Evolutionary conservation across 371 early-diverging fungal species (phyloP).

Genomic region (Mucor ambiguus): DNA sequence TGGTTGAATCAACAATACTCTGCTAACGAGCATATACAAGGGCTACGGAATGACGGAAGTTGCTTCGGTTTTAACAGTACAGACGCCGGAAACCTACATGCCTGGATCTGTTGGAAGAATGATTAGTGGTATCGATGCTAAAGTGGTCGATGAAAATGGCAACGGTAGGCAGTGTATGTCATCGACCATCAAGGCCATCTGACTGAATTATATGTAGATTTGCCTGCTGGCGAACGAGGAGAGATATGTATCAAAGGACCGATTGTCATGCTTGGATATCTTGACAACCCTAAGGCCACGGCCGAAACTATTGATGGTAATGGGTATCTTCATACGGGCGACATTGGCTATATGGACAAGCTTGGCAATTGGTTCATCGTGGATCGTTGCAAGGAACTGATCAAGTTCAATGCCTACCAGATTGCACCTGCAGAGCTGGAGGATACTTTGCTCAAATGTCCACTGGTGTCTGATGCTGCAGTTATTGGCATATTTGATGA

Average conservation of each 20-base stretch:
- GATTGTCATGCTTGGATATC: conserved; percentile 72
- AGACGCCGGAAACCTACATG: conserved; percentile 60
- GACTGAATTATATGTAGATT: conserved; percentile 18
- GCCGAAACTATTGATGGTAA: conserved; percentile 54
- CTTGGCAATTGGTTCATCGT: conserved; percentile 60
- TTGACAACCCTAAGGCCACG: conserved; percentile 64
- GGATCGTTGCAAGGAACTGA: conserved; percentile 63
- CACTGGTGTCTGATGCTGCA: conserved; percentile 69
- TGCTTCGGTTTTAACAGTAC: conserved; percentile 31
- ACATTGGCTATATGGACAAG: conserved; percentile 63
- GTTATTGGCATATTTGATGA: conserved; percentile 62
- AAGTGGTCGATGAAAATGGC: conserved; percentile 9
- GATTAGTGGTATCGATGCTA: conserved; percentile 52
- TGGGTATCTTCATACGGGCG: conserved; percentile 82
- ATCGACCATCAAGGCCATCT: too few relatives aligned
- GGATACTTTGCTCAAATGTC: conserved; percentile 58
- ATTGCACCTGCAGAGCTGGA: conserved; percentile 25
- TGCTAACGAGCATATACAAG: conserved; percentile 3
- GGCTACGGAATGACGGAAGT: conserved; percentile 69
- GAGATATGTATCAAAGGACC: conserved; percentile 80
- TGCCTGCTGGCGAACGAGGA: conserved; percentile 51
- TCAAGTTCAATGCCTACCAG: conserved; percentile 70
- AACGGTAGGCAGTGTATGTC: neutral
- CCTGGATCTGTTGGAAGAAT: conserved; percentile 58
- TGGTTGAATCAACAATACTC: neutral